Percentiles rank a stretch among this genome's conserved stretches.
These are phyloP conservation scores for Flaveria brownii DNA, from an alignment of 129 eudicot species.

Conservation along the genomic window DNA sequence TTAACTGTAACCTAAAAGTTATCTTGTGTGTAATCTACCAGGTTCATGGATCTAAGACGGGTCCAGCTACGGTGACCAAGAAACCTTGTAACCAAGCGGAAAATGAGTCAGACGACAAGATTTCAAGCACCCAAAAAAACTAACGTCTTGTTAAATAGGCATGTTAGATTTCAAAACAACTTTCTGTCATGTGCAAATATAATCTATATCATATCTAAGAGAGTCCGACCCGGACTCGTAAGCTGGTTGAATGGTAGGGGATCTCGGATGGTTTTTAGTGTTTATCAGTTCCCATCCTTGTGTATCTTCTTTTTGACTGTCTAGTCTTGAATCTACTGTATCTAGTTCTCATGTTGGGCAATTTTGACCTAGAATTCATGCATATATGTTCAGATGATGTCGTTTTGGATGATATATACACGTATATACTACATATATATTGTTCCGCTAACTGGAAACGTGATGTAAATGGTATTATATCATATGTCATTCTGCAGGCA, in stretches of 20 bases:
- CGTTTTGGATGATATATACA: slow-evolving; percentile 8
- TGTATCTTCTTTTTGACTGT: slow-evolving; percentile 20
- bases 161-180: slow-evolving; percentile 18
- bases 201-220: slow-evolving; percentile 10
- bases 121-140: slow-evolving; percentile 36
- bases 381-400: slow-evolving; percentile 21
- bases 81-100: slow-evolving; percentile 37
- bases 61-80: slow-evolving; percentile 35
- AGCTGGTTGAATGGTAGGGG: slow-evolving; percentile 21
- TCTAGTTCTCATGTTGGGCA: slow-evolving; percentile 36
- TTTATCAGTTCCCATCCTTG: slow-evolving; percentile 31
- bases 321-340: slow-evolving; percentile 23
- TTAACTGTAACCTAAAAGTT: slow-evolving; percentile 11
- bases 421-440: too few species aligned
- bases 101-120: slow-evolving; percentile 45
- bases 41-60: slow-evolving; percentile 43
- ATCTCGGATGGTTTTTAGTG: slow-evolving; percentile 18
- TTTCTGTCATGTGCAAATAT: slow-evolving; percentile 23
- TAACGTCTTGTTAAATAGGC: slow-evolving; percentile 40
- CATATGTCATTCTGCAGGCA: slow-evolving; percentile 5
- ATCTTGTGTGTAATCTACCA: slow-evolving; percentile 28
- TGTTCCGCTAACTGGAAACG: neutral
- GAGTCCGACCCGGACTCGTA: slow-evolving; percentile 26
- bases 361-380: slow-evolving; percentile 39
- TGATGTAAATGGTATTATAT: neutral